A percentile compares a stretch with the other conserved stretches of the same genome.
phyloP scores from a whole-genome alignment of 2,329 filamentous ascomycete genomes.

The Colletotrichum limetticola region DNA sequence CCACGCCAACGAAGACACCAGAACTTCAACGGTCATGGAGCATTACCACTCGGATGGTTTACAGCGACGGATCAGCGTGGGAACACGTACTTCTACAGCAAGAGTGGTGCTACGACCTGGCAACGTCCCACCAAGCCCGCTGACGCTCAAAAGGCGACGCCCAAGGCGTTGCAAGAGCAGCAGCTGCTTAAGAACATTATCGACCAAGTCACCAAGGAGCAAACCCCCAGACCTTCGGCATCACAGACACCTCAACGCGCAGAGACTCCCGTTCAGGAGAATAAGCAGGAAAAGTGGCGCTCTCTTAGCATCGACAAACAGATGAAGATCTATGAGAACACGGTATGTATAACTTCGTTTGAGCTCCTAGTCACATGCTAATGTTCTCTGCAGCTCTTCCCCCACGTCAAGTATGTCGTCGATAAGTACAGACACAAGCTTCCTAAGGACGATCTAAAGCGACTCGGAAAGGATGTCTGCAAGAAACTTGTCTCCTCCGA shows the following conservation, averaged over 20 bases:
- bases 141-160: constrained; percentile 73
- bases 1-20: constrained; percentile 62
- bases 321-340: constrained; percentile 95
- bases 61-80: constrained; percentile 77
- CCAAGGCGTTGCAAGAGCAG: constrained; percentile 71
- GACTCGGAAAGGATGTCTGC: constrained; percentile 73
- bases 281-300: constrained; percentile 78
- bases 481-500: constrained; percentile 94
- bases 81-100: constrained; percentile 86
- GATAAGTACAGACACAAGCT: constrained; percentile 90
- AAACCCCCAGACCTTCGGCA: constrained; percentile 62
- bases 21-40: constrained; percentile 56
- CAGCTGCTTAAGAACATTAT: constrained; percentile 86
- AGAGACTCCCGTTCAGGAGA: constrained; percentile 65
- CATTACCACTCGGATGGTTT: constrained; percentile 88
- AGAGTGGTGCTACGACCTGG: constrained; percentile 84
- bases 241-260: constrained; percentile 74
- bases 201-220: constrained; percentile 82
- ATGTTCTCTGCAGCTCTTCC: constrained; percentile 71
- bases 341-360: constrained; percentile 65
- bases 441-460: constrained; percentile 79
- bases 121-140: constrained; percentile 76
- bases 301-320: constrained; percentile 82
- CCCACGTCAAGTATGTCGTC: constrained; percentile 85
- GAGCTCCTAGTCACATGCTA: not conserved